Percentiles rank a stretch among this genome's conserved stretches.
Evolutionary conservation across 192 early-diverging fungal species (phyloP).

Genomic region (Entomortierella beljakovae): DNA sequence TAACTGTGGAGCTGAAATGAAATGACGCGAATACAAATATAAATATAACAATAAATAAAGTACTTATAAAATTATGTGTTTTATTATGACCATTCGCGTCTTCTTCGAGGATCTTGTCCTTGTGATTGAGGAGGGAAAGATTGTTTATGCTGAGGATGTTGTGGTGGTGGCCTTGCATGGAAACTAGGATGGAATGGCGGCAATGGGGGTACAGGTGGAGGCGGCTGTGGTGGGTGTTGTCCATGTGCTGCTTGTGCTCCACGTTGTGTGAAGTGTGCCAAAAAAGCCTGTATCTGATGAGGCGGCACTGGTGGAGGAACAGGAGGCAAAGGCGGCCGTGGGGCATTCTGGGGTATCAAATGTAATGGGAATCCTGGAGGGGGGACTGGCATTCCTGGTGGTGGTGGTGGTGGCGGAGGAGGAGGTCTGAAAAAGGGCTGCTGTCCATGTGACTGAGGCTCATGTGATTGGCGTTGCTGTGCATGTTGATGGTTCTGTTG

Average conservation of each 20-base stretch:
- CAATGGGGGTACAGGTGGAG: background rate
- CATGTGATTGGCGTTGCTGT: slow-evolving; percentile 7
- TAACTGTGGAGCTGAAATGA: too few relatives aligned
- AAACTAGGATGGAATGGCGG: slow-evolving; percentile 9
- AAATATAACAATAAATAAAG: background rate
- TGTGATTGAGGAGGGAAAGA: background rate
- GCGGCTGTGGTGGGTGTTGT: slow-evolving; percentile 3
- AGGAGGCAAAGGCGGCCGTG: slow-evolving; percentile 25
- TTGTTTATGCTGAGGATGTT: slow-evolving; percentile 9
- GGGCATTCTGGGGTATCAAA: slow-evolving; percentile 10
- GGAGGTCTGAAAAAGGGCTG: too few relatives aligned
- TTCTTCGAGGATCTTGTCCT: slow-evolving; percentile 9
- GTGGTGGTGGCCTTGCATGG: slow-evolving; percentile 1
- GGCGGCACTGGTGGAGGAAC: slow-evolving; percentile 9
- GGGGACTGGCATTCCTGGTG: slow-evolving; percentile 6
- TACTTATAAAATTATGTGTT: background rate
- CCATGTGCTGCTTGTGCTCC: slow-evolving; percentile 14
- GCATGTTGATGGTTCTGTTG: slow-evolving; percentile 6
- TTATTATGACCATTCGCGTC: slow-evolving; percentile 17
- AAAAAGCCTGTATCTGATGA: slow-evolving; percentile 26
- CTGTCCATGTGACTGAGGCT: background rate
- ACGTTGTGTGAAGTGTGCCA: slow-evolving; percentile 19
- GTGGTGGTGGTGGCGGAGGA: slow-evolving; percentile 2
- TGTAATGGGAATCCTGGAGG: slow-evolving; percentile 18
- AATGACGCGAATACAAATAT: too few relatives aligned